Evolutionary conservation across 2,329 filamentous ascomycete species (phyloP), one percentile per base, ranked within the genome.

Genomic region (Rhynchosporium secalis): DNA sequence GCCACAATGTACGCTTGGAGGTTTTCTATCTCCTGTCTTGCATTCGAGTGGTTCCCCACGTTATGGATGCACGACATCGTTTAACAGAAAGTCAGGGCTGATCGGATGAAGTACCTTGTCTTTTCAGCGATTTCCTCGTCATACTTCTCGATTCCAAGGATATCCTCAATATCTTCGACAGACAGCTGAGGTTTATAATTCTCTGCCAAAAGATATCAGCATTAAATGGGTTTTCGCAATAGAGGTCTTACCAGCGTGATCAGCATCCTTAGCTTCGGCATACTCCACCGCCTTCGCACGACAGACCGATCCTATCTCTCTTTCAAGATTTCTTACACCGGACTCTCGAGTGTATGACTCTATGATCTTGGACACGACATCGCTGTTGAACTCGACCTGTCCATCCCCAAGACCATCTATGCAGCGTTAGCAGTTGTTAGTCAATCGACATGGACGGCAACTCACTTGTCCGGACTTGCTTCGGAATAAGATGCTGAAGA

Each of bases 271-370:
- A 56, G 92, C 91, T 73, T 97, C 93, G 49, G 95, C 91, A 76
- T 87, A 98, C 76, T 98, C 90, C 26, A 99, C 95, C 2, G 95
- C 95, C 79, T 97, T 97, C 70, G 90, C 89, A 65, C 95, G 91
- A 76, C 95, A 97, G 45, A 99, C 92, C 15, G 91, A 91, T 46
- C 94, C 94, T 70, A 99, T 89, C 76, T 99, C 95, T 65, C 95
- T 90, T 78, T 99, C 95, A 28, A 99, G 83, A 72, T 96, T 98
- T 70, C 95, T 92, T 38, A 99, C 95, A 46, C 95, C 95, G 58
- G 94, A 91, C 77, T 99, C 95, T 66, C 94, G 92, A 46, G 95
- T 99, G 79, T 99, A 99, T 33, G 90, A 89, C 72, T 95, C 95
- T 71, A 98, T 98, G 68, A 97, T 92, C 76, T 96, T 96, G 76